Evolutionary conservation across 257 asterid species (phyloP).

Genomic region (Gentiana macrophylla): DNA sequence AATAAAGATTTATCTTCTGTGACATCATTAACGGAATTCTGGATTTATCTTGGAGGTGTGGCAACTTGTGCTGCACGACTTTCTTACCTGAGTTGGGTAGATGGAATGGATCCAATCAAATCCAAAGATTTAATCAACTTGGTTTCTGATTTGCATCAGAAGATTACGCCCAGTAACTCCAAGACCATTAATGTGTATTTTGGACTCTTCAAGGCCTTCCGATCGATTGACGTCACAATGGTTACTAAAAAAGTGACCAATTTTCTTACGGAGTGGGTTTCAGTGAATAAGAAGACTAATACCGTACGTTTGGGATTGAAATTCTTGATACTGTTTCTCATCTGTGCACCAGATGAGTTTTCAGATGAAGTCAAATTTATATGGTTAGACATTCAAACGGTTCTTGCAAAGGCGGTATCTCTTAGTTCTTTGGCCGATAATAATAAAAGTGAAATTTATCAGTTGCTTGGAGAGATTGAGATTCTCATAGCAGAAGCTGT

Average conservation of each 20-base stretch:
- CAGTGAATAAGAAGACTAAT: not conserved
- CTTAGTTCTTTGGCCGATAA: no score
- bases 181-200: not conserved
- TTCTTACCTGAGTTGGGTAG: slow-evolving; percentile 3
- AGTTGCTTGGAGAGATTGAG: not conserved
- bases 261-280: not conserved
- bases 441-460: not conserved
- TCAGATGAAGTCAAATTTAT: not conserved
- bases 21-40: no score
- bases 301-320: no score
- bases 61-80: not conserved
- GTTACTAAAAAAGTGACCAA: no score
- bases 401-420: not conserved
- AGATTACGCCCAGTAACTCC: not conserved
- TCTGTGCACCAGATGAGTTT: not conserved
- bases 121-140: not conserved
- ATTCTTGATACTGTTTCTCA: not conserved
- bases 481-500: no score
- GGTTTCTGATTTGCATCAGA: not conserved
- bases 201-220: not conserved
- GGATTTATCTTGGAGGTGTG: not conserved
- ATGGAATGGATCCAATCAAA: no score
- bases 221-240: not conserved
- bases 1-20: no score
- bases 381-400: not conserved